Conservation (phyloP, 2,329 filamentous ascomycete species). For the Microcyclospora tardicrescens region DNA sequence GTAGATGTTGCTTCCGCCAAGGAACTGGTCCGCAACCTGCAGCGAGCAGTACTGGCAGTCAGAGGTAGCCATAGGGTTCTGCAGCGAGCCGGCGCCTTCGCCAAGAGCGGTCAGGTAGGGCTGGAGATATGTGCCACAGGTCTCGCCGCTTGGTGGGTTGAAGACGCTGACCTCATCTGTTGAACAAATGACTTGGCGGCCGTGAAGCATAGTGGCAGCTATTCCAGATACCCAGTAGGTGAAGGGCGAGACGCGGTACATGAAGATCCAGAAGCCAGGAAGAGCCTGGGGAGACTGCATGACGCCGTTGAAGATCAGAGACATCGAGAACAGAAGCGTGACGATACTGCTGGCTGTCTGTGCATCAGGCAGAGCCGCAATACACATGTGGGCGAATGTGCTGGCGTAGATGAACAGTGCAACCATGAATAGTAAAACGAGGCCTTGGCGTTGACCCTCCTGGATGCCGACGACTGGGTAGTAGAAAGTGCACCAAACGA, state of each 20-base stretch:
- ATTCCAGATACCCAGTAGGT: constrained; percentile 45
- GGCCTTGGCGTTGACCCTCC: constrained; percentile 42
- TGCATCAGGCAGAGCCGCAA: constrained; percentile 55
- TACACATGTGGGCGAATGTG: constrained; percentile 61
- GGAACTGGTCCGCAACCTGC: constrained; percentile 34
- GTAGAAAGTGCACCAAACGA: constrained; percentile 56
- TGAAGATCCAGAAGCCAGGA: constrained; percentile 65
- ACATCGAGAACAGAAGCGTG: constrained; percentile 34
- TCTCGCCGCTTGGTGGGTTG: constrained; percentile 28
- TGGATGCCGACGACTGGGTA: constrained; percentile 37
- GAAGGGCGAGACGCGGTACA: constrained; percentile 56
- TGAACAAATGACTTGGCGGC: constrained; percentile 36
- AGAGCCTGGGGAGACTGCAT: constrained; percentile 45
- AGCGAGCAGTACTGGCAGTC: constrained; percentile 40
- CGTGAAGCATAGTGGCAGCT: constrained; percentile 29
- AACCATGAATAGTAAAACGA: constrained; percentile 53
- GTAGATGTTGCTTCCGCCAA: constrained; percentile 29
- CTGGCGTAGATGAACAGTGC: constrained; percentile 59
- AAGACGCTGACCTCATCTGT: constrained; percentile 30
- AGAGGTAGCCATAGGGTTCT: constrained; percentile 31
- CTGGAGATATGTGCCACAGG: constrained; percentile 33
- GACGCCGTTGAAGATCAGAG: constrained; percentile 41
- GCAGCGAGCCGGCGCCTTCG: constrained; percentile 28
- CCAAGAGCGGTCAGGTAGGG: constrained; percentile 22
- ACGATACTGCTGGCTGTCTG: constrained; percentile 53